Evolutionary conservation across 768 basidiomycete genomes (phyloP).

Genomic region (Pisolithus sp.): DNA sequence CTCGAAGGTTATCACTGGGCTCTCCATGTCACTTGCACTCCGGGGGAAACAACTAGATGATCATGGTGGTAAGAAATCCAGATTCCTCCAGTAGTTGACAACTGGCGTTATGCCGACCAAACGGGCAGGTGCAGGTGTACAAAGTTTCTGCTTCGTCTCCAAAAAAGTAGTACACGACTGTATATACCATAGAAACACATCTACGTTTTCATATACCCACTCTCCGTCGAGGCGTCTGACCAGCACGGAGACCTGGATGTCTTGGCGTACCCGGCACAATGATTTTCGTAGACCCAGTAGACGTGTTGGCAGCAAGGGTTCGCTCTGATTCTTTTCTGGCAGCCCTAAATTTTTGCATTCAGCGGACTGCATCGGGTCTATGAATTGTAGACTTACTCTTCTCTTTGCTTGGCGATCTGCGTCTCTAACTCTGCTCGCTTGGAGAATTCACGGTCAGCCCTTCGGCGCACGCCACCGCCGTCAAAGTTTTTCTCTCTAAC

Average conservation of each 20-base stretch:
- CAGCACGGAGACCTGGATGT: conserved; percentile 59
- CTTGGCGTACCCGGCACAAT: conserved; percentile 79
- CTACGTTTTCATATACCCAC: conserved; percentile 51
- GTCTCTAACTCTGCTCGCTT: conserved; percentile 87
- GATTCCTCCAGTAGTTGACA: neutral
- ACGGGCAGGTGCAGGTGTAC: neutral
- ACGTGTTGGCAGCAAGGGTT: conserved; percentile 47
- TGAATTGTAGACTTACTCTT: conserved; percentile 39
- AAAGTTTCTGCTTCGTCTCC: neutral
- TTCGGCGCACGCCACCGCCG: conserved; percentile 68
- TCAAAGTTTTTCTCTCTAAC: conserved; percentile 98
- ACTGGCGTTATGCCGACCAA: neutral
- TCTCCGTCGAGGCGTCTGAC: conserved; percentile 69
- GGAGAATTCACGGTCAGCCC: conserved; percentile 86
- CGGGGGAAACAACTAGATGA: no score
- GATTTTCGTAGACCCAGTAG: conserved; percentile 54
- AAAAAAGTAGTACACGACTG: neutral
- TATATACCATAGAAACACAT: neutral
- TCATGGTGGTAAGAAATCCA: no score
- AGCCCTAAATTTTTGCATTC: conserved; percentile 32
- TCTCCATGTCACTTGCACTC: conserved; percentile 16
- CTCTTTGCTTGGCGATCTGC: conserved; percentile 80
- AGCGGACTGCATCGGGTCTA: conserved; percentile 2
- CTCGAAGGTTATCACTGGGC: conserved; percentile 10
- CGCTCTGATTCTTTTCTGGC: conserved; percentile 61